Percentiles rank a stretch among this genome's conserved stretches.
Evolutionary conservation across 805 yeast species (phyloP).

Genomic region (Saccharomycopsis fermentans): DNA sequence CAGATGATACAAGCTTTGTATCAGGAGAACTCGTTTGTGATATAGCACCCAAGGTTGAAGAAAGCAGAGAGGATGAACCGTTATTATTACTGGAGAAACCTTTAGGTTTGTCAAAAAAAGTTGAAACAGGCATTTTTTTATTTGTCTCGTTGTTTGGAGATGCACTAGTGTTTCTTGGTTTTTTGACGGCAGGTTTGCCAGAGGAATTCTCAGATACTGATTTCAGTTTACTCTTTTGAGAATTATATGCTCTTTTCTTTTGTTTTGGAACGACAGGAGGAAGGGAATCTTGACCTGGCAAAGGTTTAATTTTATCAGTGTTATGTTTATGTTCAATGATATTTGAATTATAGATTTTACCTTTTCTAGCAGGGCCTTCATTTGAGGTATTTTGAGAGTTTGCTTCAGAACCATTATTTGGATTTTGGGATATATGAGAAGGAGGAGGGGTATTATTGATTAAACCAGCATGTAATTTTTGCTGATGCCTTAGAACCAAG

Average conservation of each 20-base stretch:
- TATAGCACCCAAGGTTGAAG: neutral
- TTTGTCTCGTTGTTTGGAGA: neutral
- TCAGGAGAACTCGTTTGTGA: conserved; percentile 4
- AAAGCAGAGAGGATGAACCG: neutral
- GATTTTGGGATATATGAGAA: conserved; percentile 24
- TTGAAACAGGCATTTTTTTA: neutral
- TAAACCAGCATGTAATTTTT: conserved; percentile 64
- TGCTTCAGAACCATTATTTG: conserved; percentile 30
- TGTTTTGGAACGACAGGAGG: conserved; percentile 5
- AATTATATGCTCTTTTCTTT: neutral
- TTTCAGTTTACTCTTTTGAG: neutral
- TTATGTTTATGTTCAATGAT: conserved; percentile 19
- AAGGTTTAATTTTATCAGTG: conserved; percentile 18
- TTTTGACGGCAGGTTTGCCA: neutral
- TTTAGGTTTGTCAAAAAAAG: neutral
- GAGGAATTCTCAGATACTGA: neutral
- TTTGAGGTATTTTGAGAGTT: neutral
- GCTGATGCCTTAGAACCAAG: conserved; percentile 84
- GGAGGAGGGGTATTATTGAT: conserved; percentile 27
- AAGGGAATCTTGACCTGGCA: conserved; percentile 13
- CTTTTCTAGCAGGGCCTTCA: neutral
- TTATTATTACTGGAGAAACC: neutral
- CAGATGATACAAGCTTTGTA: neutral
- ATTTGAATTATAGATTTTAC: conserved; percentile 12
- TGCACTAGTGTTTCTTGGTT: neutral